These are phyloP conservation scores for Boletus sensibilis DNA, from an alignment of 768 basidiomycete genomes.

Conservation along the genomic window DNA sequence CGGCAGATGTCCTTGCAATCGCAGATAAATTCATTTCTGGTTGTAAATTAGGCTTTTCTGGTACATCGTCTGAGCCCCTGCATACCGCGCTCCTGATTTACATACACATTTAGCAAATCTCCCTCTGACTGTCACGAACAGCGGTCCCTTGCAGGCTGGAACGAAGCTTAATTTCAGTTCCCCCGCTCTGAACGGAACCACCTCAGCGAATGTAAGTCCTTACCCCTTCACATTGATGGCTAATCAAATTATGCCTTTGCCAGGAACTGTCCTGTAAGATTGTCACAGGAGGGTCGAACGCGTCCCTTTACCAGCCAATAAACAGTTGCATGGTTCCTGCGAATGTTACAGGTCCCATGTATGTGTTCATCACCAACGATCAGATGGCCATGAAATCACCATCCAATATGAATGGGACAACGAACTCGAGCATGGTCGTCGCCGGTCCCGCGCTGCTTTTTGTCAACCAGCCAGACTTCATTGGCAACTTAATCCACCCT, in stretches of 20 bases:
- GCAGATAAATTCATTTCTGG: constrained; percentile 67
- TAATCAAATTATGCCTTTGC: constrained; percentile 3
- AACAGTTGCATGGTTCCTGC: constrained; percentile 60
- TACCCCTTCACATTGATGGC: neutral
- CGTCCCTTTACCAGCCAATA: constrained; percentile 59
- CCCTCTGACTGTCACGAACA: constrained; percentile 61
- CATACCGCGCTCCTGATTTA: neutral
- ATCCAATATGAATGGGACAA: constrained; percentile 40
- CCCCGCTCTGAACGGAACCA: constrained; percentile 50
- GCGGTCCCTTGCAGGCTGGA: constrained; percentile 53
- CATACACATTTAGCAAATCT: constrained; percentile 47
- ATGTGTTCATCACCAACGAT: constrained; percentile 66
- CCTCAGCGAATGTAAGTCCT: constrained; percentile 40
- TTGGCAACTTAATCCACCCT: constrained; percentile 47
- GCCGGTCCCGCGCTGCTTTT: constrained; percentile 73
- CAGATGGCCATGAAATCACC: constrained; percentile 56
- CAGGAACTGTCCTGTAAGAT: constrained; percentile 73
- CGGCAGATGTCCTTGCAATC: constrained; percentile 68
- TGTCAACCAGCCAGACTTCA: constrained; percentile 53
- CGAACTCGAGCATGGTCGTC: constrained; percentile 40
- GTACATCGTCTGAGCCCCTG: constrained; percentile 33
- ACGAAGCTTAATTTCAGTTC: constrained; percentile 63
- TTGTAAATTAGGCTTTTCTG: constrained; percentile 59
- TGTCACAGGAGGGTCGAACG: constrained; percentile 59
- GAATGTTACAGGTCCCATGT: constrained; percentile 73